Evolutionary conservation across 192 early-diverging fungal species (phyloP), one percentile per base, ranked within the genome.

Genomic region (Rhizophagus clarus): DNA sequence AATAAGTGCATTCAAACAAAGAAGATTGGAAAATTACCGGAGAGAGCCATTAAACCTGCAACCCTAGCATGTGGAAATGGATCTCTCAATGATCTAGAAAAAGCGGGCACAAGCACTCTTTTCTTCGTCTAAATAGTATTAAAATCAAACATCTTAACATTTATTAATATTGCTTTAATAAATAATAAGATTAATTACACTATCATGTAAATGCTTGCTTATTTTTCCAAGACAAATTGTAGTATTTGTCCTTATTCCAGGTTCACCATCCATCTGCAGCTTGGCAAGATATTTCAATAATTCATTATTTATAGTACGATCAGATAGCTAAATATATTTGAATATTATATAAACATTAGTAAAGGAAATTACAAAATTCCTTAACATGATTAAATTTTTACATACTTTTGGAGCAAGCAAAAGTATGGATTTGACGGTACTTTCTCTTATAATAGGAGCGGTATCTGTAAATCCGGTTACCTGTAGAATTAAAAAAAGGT

Each of bases 181-280:
- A 64, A 42, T 22, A 70, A 68, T 17, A n/a, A 9, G 9, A 40
- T 24, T 49, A 86, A 89, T 75, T 87, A 94, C 93, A 22, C 85
- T 70, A 22, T 95, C 93, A 76, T 81, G 94, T 42, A 99, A 83
- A 64, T 95, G 80, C 17, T 92, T 91, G 69, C 92, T 91, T 51
- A 98, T 89, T 83, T 98, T 98, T n/a, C 95, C 96, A 20, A 99
- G 82, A 80, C 96, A 98, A 56, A 99, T 95, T 20, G 96, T 94
- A 22, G 97, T 93, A 83, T 99, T 99, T 10, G 98, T 97, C 34
- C 98, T 89, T 80, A 99, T 99, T 2, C 97, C 96, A 2, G 98
- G 95, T 78, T 98, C 97, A 28, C 92, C 88, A 83, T 99, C 98
- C 37, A 88, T 89, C 64, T 97, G 94, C 34, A 96, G 84, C 61